Conservation (phyloP, 345 rosid genomes). For the Gossypium herbaceum region DNA sequence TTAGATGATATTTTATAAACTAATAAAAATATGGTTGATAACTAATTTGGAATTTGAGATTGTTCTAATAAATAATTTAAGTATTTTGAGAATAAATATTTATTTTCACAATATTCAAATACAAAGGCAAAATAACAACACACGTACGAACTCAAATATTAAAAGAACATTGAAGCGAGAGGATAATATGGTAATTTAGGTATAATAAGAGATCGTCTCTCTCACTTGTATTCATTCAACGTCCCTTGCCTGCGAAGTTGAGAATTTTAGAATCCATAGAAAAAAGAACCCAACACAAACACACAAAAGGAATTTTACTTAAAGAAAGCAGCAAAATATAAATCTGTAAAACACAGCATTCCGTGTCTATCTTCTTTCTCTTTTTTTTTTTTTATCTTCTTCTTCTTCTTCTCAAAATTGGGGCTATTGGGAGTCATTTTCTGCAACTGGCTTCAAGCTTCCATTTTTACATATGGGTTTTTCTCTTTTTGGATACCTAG, state of each 20-base stretch:
- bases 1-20: too few species aligned
- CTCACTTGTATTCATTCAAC: conserved; percentile 34
- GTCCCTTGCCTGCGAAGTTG: conserved; percentile 46
- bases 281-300: background rate
- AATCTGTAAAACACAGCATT: conserved; percentile 7
- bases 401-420: background rate
- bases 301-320: background rate
- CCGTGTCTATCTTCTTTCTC: conserved; percentile 15
- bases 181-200: conserved; percentile 27
- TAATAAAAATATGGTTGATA: too few species aligned
- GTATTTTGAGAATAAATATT: too few species aligned
- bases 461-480: conserved; percentile 23
- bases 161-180: background rate
- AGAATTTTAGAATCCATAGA: conserved; percentile 9
- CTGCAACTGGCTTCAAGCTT: conserved; percentile 15
- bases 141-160: too few species aligned
- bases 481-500: conserved; percentile 11
- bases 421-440: conserved; percentile 11
- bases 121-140: too few species aligned
- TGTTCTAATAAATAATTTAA: too few species aligned
- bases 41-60: too few species aligned
- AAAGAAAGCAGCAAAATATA: conserved; percentile 19
- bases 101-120: too few species aligned
- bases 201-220: conserved; percentile 28
- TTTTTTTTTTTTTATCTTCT: background rate